Evolutionary conservation across 129 eudicot genomes (phyloP).

Genomic region (Centella asiatica): DNA sequence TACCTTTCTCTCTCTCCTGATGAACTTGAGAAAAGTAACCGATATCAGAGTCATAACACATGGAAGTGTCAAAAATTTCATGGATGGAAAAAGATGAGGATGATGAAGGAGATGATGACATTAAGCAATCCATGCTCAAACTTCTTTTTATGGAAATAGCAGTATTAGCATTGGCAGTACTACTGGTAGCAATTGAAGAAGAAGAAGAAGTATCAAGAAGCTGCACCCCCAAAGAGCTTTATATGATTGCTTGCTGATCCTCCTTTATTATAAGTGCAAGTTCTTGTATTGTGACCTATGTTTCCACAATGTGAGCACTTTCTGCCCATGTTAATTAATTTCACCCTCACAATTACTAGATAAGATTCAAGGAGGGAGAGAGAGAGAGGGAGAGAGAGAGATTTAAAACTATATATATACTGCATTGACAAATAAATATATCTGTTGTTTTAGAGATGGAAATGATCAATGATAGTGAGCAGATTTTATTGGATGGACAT

Average conservation of each 20-base stretch:
- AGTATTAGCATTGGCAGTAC: neutral
- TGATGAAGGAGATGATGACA: constrained; percentile 36
- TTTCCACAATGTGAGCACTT: constrained; percentile 86
- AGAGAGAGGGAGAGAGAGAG: constrained; percentile 22
- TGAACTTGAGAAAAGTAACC: constrained; percentile 30
- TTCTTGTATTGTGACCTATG: constrained; percentile 73
- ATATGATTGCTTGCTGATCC: constrained; percentile 31
- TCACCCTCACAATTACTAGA: too few species aligned
- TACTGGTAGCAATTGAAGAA: constrained; percentile 7
- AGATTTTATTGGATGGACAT: constrained; percentile 38
- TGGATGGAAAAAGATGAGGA: constrained; percentile 16
- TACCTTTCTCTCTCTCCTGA: constrained; percentile 48
- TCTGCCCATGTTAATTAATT: too few species aligned
- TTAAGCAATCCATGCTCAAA: constrained; percentile 58
- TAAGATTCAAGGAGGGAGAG: neutral
- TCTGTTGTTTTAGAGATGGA: constrained; percentile 18
- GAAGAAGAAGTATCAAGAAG: constrained; percentile 32
- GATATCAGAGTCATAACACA: constrained; percentile 26
- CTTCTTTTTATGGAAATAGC: constrained; percentile 42
- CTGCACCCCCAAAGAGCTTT: constrained; percentile 63
- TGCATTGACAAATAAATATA: constrained; percentile 5
- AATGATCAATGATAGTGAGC: constrained; percentile 30
- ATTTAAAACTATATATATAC: neutral
- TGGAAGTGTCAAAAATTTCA: constrained; percentile 23
- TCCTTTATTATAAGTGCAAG: too few species aligned